Conservation (phyloP, 345 rosid species). For the Gossypium arboreum region DNA sequence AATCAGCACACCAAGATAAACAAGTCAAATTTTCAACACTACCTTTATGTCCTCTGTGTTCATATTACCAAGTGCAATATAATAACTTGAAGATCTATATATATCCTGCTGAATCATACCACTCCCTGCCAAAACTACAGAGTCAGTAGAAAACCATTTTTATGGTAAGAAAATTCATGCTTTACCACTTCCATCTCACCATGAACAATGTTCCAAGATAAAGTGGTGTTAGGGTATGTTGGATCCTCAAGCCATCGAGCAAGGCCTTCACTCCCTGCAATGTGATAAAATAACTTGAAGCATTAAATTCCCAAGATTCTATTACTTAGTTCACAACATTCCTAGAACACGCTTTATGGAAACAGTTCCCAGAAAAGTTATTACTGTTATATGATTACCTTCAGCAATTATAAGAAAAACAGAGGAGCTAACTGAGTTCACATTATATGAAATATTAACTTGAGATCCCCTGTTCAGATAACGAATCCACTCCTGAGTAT, state of each 20-base stretch:
- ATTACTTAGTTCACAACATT: not conserved
- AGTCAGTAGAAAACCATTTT: constrained; percentile 11
- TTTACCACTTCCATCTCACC: constrained; percentile 39
- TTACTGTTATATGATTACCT: constrained; percentile 41
- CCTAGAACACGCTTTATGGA: not conserved
- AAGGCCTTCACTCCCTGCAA: constrained; percentile 80
- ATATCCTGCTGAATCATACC: constrained; percentile 61
- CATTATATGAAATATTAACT: constrained; percentile 58
- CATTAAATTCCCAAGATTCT: not conserved
- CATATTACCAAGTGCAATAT: constrained; percentile 73
- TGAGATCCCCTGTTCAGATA: constrained; percentile 76
- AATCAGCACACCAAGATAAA: constrained; percentile 8
- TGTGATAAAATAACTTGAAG: not conserved
- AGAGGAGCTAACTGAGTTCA: constrained; percentile 54
- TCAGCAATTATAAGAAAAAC: constrained; percentile 73
- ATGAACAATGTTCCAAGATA: constrained; percentile 74
- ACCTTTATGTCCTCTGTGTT: constrained; percentile 76
- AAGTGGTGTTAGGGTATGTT: constrained; percentile 71
- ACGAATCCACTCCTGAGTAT: constrained; percentile 67
- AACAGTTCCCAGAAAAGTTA: not conserved
- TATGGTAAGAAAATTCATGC: constrained; percentile 11
- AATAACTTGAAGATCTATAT: constrained; percentile 64
- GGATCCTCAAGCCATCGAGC: constrained; percentile 81
- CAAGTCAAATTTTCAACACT: constrained; percentile 15
- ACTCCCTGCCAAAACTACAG: constrained; percentile 42